Evolutionary conservation across 352 stramenopile genomes (phyloP).

Genomic region (Phytophthora vignae): DNA sequence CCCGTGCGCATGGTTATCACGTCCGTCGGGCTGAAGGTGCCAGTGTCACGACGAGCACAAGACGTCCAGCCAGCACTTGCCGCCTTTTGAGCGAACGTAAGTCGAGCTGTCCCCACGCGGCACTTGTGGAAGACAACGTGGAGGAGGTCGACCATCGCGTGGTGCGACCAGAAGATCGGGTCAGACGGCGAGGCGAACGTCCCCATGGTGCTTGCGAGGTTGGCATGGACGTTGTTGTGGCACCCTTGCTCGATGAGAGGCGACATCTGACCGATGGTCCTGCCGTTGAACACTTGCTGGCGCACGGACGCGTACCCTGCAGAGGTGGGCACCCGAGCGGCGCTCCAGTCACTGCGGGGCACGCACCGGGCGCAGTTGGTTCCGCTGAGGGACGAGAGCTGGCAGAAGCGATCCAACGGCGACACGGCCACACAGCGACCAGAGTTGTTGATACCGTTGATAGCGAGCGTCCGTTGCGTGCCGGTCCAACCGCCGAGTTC

Average conservation of each 20-base stretch:
- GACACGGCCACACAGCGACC: conserved; percentile 49
- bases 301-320: conserved; percentile 58
- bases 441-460: conserved; percentile 58
- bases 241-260: conserved; percentile 50
- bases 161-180: conserved; percentile 82
- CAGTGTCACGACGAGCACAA: conserved; percentile 48
- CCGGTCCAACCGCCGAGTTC: conserved; percentile 49
- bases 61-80: conserved; percentile 57
- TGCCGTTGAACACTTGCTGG: conserved; percentile 54
- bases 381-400: conserved; percentile 32
- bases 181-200: conserved; percentile 63
- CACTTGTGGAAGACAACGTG: conserved; percentile 80
- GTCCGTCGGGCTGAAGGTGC: conserved; percentile 57
- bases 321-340: conserved; percentile 37
- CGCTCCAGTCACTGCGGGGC: conserved; percentile 54
- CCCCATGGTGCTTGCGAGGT: conserved; percentile 58
- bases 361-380: conserved; percentile 55
- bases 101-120: conserved; percentile 46
- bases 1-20: conserved; percentile 55
- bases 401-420: conserved; percentile 69
- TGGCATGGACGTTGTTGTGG: conserved; percentile 76
- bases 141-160: conserved; percentile 72
- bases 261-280: conserved; percentile 68
- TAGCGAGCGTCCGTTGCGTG: conserved; percentile 13
- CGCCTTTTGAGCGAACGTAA: conserved; percentile 65